Evolutionary conservation across 2,329 filamentous ascomycete species (phyloP), one percentile per base, ranked within the genome.

Genomic region (Calonectria leucothoes): DNA sequence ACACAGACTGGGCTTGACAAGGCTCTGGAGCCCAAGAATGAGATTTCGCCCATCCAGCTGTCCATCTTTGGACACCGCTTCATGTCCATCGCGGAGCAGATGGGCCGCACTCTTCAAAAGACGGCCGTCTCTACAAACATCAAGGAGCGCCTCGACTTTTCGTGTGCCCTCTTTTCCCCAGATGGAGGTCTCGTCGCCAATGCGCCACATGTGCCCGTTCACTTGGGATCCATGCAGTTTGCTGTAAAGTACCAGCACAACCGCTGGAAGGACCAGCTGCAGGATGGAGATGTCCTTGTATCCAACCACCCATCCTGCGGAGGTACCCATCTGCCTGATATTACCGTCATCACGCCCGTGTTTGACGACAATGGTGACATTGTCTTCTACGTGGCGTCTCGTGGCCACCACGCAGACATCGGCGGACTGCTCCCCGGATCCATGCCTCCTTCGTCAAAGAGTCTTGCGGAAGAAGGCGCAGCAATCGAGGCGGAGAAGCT

Each of bases 71-170:
- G 92, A 0, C 93, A 96, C 82, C 89, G 94, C 4, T 96, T 96
- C 84, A 96, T 96, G 94, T 92, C 93, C 4, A 94, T 96, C 74
- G 94, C 94, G 0, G 94, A 96, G 82, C 94, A 96, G 80, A 96
- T 96, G 94, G 94, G 94, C 0, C 88, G 93, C 66, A 93, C 93
- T 4, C 84, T 96, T n/a, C 93, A 95, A 80, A 95, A 95, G 84
- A 95, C 93, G 0, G 92, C 91, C 76, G 92, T 96, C 17, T 93
- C 91, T 70, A 94, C 93, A 0, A 96, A 95, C 77, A 93, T 96
- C 82, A 94, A 96, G 79, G 94, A 96, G 81, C 90, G 94, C 4
- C 87, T 96, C 1, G 94, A 96, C 80, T 96, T 95, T 80, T 95
- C 93, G 1, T 96, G 94, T 76, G 94, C 94, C 2, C 86, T 96